Evolutionary conservation across 1,284 basidiomycete genomes (phyloP), one percentile per base, ranked within the genome.

Genomic region (Testicularia cyperi): DNA sequence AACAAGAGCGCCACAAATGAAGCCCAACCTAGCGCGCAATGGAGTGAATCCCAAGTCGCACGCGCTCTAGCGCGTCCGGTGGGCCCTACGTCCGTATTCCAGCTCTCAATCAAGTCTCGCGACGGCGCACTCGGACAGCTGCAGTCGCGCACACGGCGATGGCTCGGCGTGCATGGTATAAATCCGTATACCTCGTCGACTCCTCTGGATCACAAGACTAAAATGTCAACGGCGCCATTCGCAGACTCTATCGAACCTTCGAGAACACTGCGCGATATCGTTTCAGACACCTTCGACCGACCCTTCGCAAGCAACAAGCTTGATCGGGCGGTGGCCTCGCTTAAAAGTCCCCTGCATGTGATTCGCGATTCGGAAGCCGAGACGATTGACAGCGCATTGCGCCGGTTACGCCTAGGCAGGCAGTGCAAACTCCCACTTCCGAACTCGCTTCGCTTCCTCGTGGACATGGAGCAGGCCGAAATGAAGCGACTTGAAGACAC

Each of bases 381-480:
- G 2, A 15, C 18, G 0, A 27, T 42, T 2, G 46, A 51, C 32
- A 35, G 21, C 18, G 46, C 29, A 5, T 28, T 35, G 16, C 46
- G 39, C 0, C 46, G 35, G 2, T 18, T 57, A 4, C 46, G 46
- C 6, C 21, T 41, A 12, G 54, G 54, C 4, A 38, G 46, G 4
- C 32, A 42, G 0, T 45, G 26, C 43, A 57, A 51, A 22, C 20
- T 31, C 2, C 43, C 46, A 6, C 36, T 57, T 0, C 46, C 54
- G 0, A 15, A 29, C 13, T n/a, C 46, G 2, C 39, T 57, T 1
- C 22, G 25, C 8, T 4, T 24, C 7, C 34, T 57, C 12, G 15
- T 22, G 4, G 54, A 57, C 23, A 35, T 45, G 43, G 54, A 57
- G 18, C 38, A 44, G 12, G 22, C 38, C 9, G 54, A 57, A 28